phyloP scores from a whole-genome alignment of 495 filamentous ascomycete species.

The Eremomyces bilateralis region DNA sequence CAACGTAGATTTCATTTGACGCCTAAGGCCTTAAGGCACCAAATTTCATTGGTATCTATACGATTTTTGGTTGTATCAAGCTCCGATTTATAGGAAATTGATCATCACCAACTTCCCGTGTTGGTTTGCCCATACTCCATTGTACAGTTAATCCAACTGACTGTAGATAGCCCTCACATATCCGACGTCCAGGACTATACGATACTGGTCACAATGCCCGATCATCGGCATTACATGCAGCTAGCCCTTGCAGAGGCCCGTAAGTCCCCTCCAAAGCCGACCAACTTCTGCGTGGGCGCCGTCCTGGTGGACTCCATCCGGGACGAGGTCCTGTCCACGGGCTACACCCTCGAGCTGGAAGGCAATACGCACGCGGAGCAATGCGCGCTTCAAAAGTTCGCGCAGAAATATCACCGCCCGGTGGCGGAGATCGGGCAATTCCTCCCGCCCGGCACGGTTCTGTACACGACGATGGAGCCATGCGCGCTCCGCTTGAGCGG shows the following conservation, averaged over 20 bases:
- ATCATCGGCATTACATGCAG: slow-evolving; percentile 33
- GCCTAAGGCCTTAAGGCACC: too few species aligned
- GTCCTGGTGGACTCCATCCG: slow-evolving; percentile 34
- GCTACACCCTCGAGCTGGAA: slow-evolving; percentile 73
- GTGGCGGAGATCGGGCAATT: slow-evolving; percentile 34
- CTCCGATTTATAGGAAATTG: too few species aligned
- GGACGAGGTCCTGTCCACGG: slow-evolving; percentile 52
- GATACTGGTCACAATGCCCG: too few species aligned
- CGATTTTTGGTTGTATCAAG: too few species aligned
- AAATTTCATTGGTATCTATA: too few species aligned
- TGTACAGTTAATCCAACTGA: too few species aligned
- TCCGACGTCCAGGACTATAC: too few species aligned
- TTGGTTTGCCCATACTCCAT: too few species aligned
- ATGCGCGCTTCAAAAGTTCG: slow-evolving; percentile 62
- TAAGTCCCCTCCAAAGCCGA: slow-evolving; percentile 60
- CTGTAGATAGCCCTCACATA: too few species aligned
- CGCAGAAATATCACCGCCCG: slow-evolving; percentile 23
- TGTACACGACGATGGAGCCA: slow-evolving; percentile 93
- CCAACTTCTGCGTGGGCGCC: slow-evolving; percentile 86
- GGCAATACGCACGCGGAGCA: slow-evolving; percentile 97
- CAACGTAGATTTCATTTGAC: too few species aligned
- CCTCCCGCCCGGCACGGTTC: slow-evolving; percentile 32
- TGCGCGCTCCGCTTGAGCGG: slow-evolving; percentile 65
- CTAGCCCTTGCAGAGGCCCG: slow-evolving; percentile 52
- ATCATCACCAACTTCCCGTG: too few species aligned